Percentiles rank a stretch among this genome's conserved stretches.
These are phyloP conservation scores for Aschersonia sp. DNA, from an alignment of 2,329 filamentous ascomycete species.

Conservation along the genomic window DNA sequence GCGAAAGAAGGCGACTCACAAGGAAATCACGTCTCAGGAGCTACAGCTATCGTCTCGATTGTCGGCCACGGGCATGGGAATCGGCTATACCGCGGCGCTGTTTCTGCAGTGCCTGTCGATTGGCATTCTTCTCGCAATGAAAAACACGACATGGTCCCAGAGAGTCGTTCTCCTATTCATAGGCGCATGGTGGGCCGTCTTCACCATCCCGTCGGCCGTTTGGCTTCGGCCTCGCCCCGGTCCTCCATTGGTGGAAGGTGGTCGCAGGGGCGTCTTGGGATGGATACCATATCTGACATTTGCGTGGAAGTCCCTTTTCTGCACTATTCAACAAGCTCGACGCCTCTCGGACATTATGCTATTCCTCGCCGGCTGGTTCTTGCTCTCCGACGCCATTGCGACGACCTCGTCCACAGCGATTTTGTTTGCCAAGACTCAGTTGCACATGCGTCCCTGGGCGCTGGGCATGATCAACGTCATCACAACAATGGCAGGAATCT, in stretches of 20 bases:
- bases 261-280: conserved; percentile 18
- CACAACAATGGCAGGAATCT: conserved; percentile 66
- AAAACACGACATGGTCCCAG: conserved; percentile 71
- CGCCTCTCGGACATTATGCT: conserved; percentile 58
- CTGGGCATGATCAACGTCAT: conserved; percentile 90
- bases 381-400: conserved; percentile 85
- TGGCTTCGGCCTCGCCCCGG: conserved; percentile 84
- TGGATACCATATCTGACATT: conserved; percentile 63
- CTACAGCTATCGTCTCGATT: conserved; percentile 78
- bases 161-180: conserved; percentile 77
- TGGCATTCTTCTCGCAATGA: conserved; percentile 54
- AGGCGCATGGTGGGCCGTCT: conserved; percentile 83
- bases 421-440: conserved; percentile 83
- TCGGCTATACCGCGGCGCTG: conserved; percentile 79
- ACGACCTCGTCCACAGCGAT: conserved; percentile 92
- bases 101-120: conserved; percentile 74
- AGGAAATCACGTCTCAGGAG: conserved; percentile 46
- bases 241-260: conserved; percentile 49
- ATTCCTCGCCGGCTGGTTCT: conserved; percentile 82
- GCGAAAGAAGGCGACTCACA: conserved; percentile 24
- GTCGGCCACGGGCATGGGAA: conserved; percentile 83
- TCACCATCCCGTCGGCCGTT: conserved; percentile 75
- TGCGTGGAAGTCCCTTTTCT: conserved; percentile 76
- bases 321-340: conserved; percentile 62
- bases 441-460: conserved; percentile 79